phyloP scores from a whole-genome alignment of 352 stramenopile species.

The Albugo candida region DNA sequence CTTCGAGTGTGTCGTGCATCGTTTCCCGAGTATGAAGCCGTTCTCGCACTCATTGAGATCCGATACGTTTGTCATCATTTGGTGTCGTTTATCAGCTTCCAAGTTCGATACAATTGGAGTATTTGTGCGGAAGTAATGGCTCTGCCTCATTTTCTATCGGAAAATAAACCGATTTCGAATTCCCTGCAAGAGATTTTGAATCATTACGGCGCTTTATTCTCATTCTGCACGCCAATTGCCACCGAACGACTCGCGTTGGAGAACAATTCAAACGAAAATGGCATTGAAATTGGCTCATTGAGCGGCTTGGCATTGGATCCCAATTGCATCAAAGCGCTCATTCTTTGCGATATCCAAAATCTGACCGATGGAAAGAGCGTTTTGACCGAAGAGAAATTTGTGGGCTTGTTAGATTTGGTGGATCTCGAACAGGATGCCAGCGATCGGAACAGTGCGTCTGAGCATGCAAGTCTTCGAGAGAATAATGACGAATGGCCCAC shows the following conservation, averaged over 20 bases:
- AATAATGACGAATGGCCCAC: conserved; percentile 18
- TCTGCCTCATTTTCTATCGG: conserved; percentile 8
- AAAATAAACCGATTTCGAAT: conserved; percentile 16
- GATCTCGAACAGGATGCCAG: conserved; percentile 61
- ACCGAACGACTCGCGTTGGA: not conserved
- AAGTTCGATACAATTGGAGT: conserved; percentile 58
- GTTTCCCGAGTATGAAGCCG: conserved; percentile 41
- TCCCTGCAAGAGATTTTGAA: conserved; percentile 51
- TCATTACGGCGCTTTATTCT: conserved; percentile 45
- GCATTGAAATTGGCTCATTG: not conserved
- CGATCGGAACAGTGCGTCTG: no score
- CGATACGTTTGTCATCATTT: conserved; percentile 71
- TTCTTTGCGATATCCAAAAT: conserved; percentile 63
- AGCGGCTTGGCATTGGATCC: conserved; percentile 23
- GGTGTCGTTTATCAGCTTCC: conserved; percentile 28
- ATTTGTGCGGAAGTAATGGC: conserved; percentile 38
- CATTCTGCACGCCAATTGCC: not conserved
- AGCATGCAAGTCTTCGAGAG: no score
- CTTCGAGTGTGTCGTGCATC: conserved; percentile 38
- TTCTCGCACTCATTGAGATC: conserved; percentile 54
- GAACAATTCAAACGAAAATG: not conserved
- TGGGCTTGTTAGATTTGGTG: conserved; percentile 41
- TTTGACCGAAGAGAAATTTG: conserved; percentile 36
- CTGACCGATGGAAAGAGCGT: conserved; percentile 62
- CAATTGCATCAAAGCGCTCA: conserved; percentile 37